Evolutionary conservation across 148 eudicot genomes (phyloP), one percentile per base, ranked within the genome.

Genomic region (Heliamphora exappendiculata): DNA sequence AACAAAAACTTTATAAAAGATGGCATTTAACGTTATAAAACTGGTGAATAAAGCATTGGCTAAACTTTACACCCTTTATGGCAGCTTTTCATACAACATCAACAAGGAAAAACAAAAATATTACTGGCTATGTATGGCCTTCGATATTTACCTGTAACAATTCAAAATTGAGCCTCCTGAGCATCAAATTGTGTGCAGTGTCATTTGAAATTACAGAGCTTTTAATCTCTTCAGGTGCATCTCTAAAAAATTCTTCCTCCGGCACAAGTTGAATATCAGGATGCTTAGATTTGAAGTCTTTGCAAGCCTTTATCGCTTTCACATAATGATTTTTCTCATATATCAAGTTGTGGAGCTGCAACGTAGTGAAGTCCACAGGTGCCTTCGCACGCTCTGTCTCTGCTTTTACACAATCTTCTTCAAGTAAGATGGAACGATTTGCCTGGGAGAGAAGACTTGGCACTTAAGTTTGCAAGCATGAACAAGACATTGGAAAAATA

Each of bases 221-320:
- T 83, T 86, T 93, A 75, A 92, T 92, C 39, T 91, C 93, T 72
- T 87, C 89, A 45, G 97, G 93, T 60, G 97, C 99, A 79, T 91
- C 85, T 80, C 83, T 88, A 28, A 89, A 86, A 82, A 92, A 95
- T 33, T 92, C 97, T 78, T 89, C 94, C 86, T 91, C 94, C 0
- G 96, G 86, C 49, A 95, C 96, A 70, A 95, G 96, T 78, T 95
- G 89, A 82, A 95, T 95, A 77, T 91, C 94, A 28, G 94, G 96
- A 87, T 95, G 87, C 82, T 93, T 95, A 3, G 99, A 92, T 87
- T 93, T 95, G 81, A 92, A 95, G 79, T 95, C 99, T 76, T 88
- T 92, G 94, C 96, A 95, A 62, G 94, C 94, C 84, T 93, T 92
- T 79, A 95, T 95, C 49, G 99, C 99, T 85, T 95, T 95, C 70